phyloP scores from a whole-genome alignment of 2,329 filamentous ascomycete species.

The Alternaria novae-zelandiae region DNA sequence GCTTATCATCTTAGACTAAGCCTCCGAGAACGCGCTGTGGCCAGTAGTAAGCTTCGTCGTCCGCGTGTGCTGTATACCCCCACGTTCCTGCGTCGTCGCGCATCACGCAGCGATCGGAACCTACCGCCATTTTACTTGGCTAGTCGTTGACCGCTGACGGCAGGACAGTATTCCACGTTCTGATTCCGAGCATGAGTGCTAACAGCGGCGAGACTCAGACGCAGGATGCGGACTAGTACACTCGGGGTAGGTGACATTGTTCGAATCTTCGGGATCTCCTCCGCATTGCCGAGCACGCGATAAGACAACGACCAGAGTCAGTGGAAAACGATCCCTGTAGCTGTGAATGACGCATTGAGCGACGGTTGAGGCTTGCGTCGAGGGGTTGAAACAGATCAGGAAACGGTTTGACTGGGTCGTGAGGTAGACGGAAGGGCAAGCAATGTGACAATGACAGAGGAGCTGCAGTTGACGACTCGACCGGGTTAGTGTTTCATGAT shows the following conservation, averaged over 20 bases:
- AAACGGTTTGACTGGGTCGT: background rate
- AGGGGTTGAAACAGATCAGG: background rate
- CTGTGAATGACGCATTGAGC: background rate
- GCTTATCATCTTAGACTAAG: conserved; percentile 1
- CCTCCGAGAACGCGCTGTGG: background rate
- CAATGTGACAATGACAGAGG: background rate
- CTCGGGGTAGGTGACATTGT: conserved; percentile 8
- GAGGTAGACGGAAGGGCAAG: background rate
- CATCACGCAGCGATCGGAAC: background rate
- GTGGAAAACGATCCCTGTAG: background rate
- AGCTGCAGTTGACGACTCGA: background rate
- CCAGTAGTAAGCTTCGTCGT: background rate
- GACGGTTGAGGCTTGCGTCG: background rate
- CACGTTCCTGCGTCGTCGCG: background rate
- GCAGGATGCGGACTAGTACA: conserved; percentile 2
- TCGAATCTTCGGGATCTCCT: conserved; percentile 14
- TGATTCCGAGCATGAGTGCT: background rate
- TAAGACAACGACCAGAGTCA: conserved; percentile 10
- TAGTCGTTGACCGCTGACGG: conserved; percentile 2
- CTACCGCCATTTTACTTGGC: background rate
- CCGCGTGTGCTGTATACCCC: conserved; percentile 2
- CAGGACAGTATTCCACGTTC: background rate
- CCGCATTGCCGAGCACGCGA: conserved; percentile 17
- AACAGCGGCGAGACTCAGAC: conserved; percentile 1
- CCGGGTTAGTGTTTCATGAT: conserved; percentile 15